Evolutionary conservation across 1,284 basidiomycete species (phyloP), one percentile per base, ranked within the genome.

Genomic region (Mycena citricolor): DNA sequence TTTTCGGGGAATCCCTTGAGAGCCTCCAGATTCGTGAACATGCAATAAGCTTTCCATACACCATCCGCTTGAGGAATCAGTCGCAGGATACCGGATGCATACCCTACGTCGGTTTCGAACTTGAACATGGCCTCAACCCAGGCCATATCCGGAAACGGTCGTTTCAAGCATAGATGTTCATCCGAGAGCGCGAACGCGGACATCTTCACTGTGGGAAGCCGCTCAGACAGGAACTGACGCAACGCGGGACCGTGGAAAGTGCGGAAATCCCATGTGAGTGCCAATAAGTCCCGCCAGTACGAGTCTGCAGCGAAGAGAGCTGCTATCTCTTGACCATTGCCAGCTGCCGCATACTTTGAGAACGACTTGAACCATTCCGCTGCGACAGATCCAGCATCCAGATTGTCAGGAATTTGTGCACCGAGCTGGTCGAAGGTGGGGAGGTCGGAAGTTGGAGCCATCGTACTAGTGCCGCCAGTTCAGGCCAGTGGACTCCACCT

Each of bases 221-320:
- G 63, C 51, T 74, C 70, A 10, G 54, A 34, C 21, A 81, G 63
- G 54, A 80, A 74, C 25, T 60, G 58, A 19, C 49, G 56, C 51
- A 83, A 74, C 5, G 56, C 22, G 19, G 51, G 55, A 22, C 76
- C 73, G 48, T 73, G 69, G 58, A 83, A 77, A 1, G 80, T 79
- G 36, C 81, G 73, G 57, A 82, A 73, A 51, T 80, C 73, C 77
- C 78, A 83, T 12, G 81, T 81, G 36, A 83, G 67, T 1, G 77
- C 69, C 24, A 83, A 70, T 42, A 77, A 64, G 59, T 84, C 82
- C 28, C 78, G 67, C 79, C 79, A 83, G 60, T 71, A 71, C 4
- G 69, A 66, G 34, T 76, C 71, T 3, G 65, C 58, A 32, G 68
- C 52, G 39, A 79, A 61, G 39, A 73, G 62, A 19, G 55, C 49